Evolutionary conservation across 176 grass and related monocot species (phyloP), one percentile per base, ranked within the genome.

Genomic region (Rhynchospora pubera): DNA sequence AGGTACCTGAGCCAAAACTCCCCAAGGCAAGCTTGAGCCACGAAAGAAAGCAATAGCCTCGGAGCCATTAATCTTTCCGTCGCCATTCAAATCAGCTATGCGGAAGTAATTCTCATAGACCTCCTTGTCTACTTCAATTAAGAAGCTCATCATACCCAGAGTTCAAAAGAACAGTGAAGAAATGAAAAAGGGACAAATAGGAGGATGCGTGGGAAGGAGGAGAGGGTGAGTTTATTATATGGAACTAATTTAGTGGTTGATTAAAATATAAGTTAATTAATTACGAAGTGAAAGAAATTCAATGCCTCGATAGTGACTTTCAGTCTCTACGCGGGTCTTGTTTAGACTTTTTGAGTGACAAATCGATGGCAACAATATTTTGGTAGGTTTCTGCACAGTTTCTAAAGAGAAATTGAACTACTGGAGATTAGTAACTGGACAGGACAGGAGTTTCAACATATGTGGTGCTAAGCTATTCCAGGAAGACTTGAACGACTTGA

Each of bases 71-170:
- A 82, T 82, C 45, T 65, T 82, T 52, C 79, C 79, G 52, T 82
- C 62, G 6, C 47, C 62, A 53, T 82, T 51, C 2, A 11, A n/a
- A 67, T 82, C 79, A 11, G 79, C 79, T 50, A 44, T 82, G 19
- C 62, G 13, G 10, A 82, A 82, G 13, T 82, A 82, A 16, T 82
- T 82, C n/a, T 82, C 79, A 65, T 65, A 82, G 21, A 18, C 60
- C 42, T 82, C 79, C 58, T 16, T 82, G 45, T 50, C 62, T 30
- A 53, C 79, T 61, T 65, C 72, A 52, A 77, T 55, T 55, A 21
- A 32, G 23, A 77, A 77, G 24, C 50, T 77, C 62, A 62, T 82
- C 62, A 65, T 75, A 28, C 7, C 15, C 10, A 79, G 18, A 44
- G 45, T 45, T 23, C 16, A 60, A 45, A 23, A 26, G 18, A 30